A percentile compares a stretch with the other conserved stretches of the same genome.
These are phyloP conservation scores for Guyanaporus albipodus DNA, from an alignment of 768 basidiomycete genomes.

Conservation along the genomic window DNA sequence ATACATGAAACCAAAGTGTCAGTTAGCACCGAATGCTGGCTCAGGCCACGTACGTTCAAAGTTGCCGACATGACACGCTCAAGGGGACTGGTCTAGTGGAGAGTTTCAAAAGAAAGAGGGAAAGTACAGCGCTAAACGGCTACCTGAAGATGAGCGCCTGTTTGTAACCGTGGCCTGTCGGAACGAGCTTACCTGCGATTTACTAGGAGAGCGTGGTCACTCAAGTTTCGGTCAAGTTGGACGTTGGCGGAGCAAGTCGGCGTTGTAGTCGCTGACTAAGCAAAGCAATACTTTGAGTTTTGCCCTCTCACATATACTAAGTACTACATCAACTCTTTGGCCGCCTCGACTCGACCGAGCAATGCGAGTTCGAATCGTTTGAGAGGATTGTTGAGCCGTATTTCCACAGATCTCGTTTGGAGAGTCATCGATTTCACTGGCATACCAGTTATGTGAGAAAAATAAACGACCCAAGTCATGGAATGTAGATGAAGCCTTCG, in stretches of 20 bases:
- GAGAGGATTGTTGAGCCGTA: no score
- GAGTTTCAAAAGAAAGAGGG: conserved; percentile 10
- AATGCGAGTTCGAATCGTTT: no score
- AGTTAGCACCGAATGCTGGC: not conserved
- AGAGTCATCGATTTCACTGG: no score
- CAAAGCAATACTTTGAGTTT: no score
- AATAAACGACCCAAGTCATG: no score
- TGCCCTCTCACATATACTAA: no score
- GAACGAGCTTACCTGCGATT: conserved; percentile 8
- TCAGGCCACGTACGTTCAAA: conserved; percentile 58
- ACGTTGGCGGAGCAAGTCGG: conserved; percentile 29
- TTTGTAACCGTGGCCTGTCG: not conserved
- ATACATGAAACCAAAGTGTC: conserved; percentile 7
- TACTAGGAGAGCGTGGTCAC: conserved; percentile 4
- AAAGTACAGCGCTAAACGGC: conserved; percentile 13
- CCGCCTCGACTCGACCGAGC: no score
- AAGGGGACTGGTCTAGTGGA: conserved; percentile 11
- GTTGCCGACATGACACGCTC: conserved; percentile 60
- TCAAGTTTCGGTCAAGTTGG: conserved; percentile 13
- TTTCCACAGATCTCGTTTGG: no score
- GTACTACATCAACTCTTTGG: no score
- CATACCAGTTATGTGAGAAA: no score
- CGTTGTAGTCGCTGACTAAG: conserved; percentile 30
- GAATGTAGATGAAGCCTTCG: no score
- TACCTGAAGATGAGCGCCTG: conserved; percentile 3